Conservation (phyloP, 2,329 filamentous ascomycete species). For the Colletotrichum neosansevieriae region DNA sequence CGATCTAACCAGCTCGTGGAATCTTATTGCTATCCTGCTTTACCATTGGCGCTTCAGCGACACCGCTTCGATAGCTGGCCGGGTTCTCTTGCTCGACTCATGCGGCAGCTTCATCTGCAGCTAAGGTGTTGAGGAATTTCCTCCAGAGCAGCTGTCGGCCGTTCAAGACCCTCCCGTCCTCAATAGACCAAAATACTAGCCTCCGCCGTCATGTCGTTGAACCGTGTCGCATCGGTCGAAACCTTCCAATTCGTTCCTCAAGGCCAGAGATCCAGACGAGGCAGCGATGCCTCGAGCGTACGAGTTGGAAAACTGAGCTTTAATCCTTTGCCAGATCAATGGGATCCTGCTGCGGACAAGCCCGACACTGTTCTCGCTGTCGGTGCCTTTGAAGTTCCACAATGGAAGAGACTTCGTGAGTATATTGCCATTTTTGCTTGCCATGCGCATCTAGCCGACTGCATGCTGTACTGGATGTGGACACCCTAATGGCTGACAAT, state of each 20-base stretch:
- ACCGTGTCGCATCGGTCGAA: conserved; percentile 65
- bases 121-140: too few relatives aligned
- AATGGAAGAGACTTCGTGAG: conserved; percentile 66
- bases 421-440: conserved; percentile 32
- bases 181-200: too few relatives aligned
- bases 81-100: neutral
- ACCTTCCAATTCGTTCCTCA: conserved; percentile 59
- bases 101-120: neutral
- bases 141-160: too few relatives aligned
- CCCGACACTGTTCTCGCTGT: conserved; percentile 60
- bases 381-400: conserved; percentile 66
- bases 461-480: neutral
- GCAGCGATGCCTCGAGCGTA: conserved; percentile 59
- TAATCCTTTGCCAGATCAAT: conserved; percentile 66
- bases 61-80: neutral
- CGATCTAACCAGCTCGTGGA: too few relatives aligned
- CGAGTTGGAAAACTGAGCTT: conserved; percentile 64
- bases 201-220: conserved; percentile 60
- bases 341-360: conserved; percentile 57
- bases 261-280: conserved; percentile 55
- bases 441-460: neutral
- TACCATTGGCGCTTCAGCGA: too few relatives aligned
- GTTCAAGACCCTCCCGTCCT: too few relatives aligned
- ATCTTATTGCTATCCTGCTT: too few relatives aligned
- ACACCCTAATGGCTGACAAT: neutral